Base-by-base conservation (phyloP, 192 early-diverging fungal species). In the Linnemannia schmuckeri region DNA sequence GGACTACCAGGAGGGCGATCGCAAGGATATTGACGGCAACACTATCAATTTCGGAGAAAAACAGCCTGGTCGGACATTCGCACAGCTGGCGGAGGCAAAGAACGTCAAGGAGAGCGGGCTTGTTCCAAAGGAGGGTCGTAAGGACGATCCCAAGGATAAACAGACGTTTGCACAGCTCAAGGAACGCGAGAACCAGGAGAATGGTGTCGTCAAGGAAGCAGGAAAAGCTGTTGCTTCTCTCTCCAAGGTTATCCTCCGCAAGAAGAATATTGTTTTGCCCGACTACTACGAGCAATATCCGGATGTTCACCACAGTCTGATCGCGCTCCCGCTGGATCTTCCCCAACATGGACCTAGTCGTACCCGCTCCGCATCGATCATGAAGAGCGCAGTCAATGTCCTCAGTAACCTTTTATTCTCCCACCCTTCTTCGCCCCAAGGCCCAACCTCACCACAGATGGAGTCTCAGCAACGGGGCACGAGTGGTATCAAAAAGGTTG, bases 401-500 rank as follows among this genome's bases (percentile, higher is more conserved):
- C 20, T 85, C 5, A 80, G 78, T 40, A 76, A 74, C 10, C 17
- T 85, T 93, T 97, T 98, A 3, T 85, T 85, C 46, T 80, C 74
- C 33, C 80, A 79, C 22, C 6, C 49, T 37, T 20, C 68, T 6
- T 27, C 81, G 24, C 46, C 40, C 20, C 57, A 83, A 95, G 97
- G 33, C 18, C 30, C 71, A 7, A 44, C 82, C 2, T 42, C 76
- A 12, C 33, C 72, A 2, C 63, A 66, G 15, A 54, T 69, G 42
- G 78, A 85, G 2, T 30, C 41, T 0, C 40, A 72, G 20, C 78
- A 80, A 35, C 78, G 38, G 40, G 83, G 78, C 8, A 30, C 87
- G 22, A 72, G 70, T 9, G 91, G 85, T 66, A 82, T 90, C 24
- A 88, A 90, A 52, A 88, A 90, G 12, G 91, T 97, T 24, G 95